These are phyloP conservation scores for Phytophthora idaei DNA, from an alignment of 352 stramenopile species.

Conservation along the genomic window DNA sequence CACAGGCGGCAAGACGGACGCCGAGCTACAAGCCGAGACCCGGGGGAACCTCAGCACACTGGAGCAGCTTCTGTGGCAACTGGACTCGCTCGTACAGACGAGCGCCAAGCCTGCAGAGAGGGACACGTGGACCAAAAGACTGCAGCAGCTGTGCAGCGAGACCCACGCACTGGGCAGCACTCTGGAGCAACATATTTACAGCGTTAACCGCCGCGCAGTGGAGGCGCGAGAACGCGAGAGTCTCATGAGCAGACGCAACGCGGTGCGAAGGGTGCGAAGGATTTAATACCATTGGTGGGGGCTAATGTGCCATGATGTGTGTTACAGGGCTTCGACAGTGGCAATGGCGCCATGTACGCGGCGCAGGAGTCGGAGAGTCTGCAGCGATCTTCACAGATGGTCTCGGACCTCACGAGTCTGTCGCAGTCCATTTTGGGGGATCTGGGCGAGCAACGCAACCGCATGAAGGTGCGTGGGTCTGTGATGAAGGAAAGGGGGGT, in stretches of 20 bases:
- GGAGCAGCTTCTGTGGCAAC: constrained; percentile 80
- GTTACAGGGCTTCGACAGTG: constrained; percentile 62
- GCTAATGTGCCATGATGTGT: background rate
- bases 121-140: constrained; percentile 83
- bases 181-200: constrained; percentile 83
- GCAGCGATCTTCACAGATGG: constrained; percentile 79
- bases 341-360: constrained; percentile 76
- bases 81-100: constrained; percentile 81
- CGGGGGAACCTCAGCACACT: constrained; percentile 73
- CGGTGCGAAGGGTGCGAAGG: constrained; percentile 24
- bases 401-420: constrained; percentile 77
- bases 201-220: constrained; percentile 63
- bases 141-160: constrained; percentile 78
- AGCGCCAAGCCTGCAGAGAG: constrained; percentile 52
- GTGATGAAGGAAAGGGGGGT: background rate
- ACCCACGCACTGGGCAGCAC: constrained; percentile 67
- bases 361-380: constrained; percentile 83
- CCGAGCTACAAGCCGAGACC: constrained; percentile 70
- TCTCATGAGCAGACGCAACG: constrained; percentile 69
- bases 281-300: background rate
- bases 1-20: constrained; percentile 52
- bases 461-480: constrained; percentile 57
- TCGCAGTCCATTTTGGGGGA: constrained; percentile 78
- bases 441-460: constrained; percentile 65
- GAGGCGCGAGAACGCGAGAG: constrained; percentile 78